Base-by-base conservation (phyloP, 2,329 filamentous ascomycete genomes). In the Colletotrichum spinosum region DNA sequence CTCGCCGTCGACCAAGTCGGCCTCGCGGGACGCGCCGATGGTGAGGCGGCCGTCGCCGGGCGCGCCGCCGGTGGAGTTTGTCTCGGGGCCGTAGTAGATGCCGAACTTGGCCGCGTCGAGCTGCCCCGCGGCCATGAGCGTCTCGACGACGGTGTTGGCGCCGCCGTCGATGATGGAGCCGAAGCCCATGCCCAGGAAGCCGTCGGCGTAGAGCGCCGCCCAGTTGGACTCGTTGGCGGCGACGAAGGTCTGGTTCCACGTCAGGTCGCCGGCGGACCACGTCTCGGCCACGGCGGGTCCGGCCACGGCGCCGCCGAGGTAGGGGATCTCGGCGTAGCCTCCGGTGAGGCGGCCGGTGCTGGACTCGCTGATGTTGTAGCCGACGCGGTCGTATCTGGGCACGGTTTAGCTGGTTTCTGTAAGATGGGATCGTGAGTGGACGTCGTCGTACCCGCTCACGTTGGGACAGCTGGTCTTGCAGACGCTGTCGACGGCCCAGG, bases 141-240 rank as follows among this genome's bases (percentile, higher is more conserved):
- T 72, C 65, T 78, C 76, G 11, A 76, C 71, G 11, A 79, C 15
- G 0, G 77, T 76, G 3, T 68, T 68, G 1, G 76, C 70, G 41
- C 69, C 68, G 12, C 70, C 72, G 5, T 73, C 75, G 8, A 71
- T 51, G 49, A 78, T 78, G 25, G 71, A 72, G 13, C 68, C 65
- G 37, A 79, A 79, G 2, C 71, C 72, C 3, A 79, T 68, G 0
- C 77, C 77, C 38, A 79, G 57, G 67, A 79, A 78, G 25, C 77
- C 77, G 49, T 77, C 73, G 4, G 70, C 73, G 0, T 77, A 67
- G 7, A 74, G 69, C 7, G 69, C 51, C 0, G 60, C 60, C 76
- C 75, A 78, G 25, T 58, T 69, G 53, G 67, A 74, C 55, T 72
- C 60, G 60, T 73, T 73, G 33, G 72, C 74, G 10, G 71, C 69